Conservation (phyloP, 2,329 filamentous ascomycete genomes). For the Colletotrichum nymphaeae region DNA sequence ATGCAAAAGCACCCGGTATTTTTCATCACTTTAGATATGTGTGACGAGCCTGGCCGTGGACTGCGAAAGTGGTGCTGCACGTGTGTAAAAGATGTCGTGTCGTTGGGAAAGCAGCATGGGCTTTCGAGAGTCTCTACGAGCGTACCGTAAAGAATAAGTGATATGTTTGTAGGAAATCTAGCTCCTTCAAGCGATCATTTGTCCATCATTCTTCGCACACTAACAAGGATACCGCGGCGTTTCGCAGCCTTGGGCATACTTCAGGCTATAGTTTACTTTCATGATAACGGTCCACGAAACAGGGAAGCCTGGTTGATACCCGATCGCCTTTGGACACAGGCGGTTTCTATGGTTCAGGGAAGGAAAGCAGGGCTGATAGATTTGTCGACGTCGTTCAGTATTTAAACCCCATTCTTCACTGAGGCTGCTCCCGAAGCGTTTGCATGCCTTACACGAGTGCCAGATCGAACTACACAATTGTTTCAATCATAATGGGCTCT, state of each 20-base stretch:
- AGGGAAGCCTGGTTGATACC: neutral
- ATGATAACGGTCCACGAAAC: neutral
- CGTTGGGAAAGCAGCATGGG: neutral
- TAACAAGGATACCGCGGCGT: neutral
- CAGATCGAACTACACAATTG: neutral
- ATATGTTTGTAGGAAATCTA: too few species aligned
- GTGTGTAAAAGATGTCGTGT: neutral
- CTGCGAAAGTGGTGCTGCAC: neutral
- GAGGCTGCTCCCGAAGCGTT: too few species aligned
- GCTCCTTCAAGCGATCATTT: too few species aligned
- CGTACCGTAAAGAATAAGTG: neutral
- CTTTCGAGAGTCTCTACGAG: neutral
- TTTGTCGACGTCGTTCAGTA: too few species aligned
- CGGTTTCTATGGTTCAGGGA: too few species aligned
- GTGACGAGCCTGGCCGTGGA: neutral
- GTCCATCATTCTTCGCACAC: too few species aligned
- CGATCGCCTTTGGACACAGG: neutral
- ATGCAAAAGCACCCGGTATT: neutral
- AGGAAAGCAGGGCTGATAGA: neutral
- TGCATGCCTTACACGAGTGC: too few species aligned
- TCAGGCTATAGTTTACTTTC: too few species aligned
- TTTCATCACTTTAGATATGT: accelerated
- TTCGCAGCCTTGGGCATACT: neutral
- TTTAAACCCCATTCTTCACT: too few species aligned
- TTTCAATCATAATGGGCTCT: neutral